Conservation (phyloP, 768 basidiomycete genomes). For the Rhodocollybia butyracea region DNA sequence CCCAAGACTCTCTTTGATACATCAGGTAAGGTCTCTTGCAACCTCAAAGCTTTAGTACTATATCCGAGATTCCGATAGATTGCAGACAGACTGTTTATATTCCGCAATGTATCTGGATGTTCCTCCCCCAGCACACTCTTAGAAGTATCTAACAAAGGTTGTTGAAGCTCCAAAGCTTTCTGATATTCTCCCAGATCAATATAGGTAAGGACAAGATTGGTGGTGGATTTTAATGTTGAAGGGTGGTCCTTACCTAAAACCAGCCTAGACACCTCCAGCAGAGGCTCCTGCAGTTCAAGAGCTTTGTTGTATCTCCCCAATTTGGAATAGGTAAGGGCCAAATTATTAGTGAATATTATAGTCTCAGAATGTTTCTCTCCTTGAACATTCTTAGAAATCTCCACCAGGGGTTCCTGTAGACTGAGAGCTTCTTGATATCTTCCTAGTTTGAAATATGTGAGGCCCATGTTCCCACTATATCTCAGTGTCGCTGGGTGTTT, state of each 20-base stretch:
- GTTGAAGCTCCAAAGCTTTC: not conserved
- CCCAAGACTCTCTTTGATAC: not conserved
- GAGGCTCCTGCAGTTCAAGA: not conserved
- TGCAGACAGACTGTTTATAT: not conserved
- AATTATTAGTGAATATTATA: not conserved
- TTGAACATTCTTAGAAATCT: not conserved
- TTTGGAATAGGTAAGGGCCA: not conserved
- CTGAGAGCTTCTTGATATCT: not conserved
- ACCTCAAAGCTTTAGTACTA: not conserved
- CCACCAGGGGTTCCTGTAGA: not conserved
- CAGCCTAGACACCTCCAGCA: not conserved
- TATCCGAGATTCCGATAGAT: not conserved
- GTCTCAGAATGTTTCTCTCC: not conserved
- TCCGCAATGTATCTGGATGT: not conserved
- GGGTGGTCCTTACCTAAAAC: slow-evolving; percentile 6
- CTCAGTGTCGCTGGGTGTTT: slow-evolving; percentile 3
- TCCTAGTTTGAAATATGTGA: no score
- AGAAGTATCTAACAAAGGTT: not conserved
- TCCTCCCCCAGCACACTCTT: not conserved
- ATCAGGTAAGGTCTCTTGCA: not conserved
- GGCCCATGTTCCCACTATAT: not conserved
- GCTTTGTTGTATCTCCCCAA: not conserved
- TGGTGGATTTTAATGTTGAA: not conserved
- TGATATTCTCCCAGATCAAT: not conserved
- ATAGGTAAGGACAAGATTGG: slow-evolving; percentile 3